Percentiles rank a stretch among this genome's conserved stretches.
These are phyloP conservation scores for Aurantiochytrium sp. DNA, from an alignment of 108 stramenopile species.

Conservation along the genomic window DNA sequence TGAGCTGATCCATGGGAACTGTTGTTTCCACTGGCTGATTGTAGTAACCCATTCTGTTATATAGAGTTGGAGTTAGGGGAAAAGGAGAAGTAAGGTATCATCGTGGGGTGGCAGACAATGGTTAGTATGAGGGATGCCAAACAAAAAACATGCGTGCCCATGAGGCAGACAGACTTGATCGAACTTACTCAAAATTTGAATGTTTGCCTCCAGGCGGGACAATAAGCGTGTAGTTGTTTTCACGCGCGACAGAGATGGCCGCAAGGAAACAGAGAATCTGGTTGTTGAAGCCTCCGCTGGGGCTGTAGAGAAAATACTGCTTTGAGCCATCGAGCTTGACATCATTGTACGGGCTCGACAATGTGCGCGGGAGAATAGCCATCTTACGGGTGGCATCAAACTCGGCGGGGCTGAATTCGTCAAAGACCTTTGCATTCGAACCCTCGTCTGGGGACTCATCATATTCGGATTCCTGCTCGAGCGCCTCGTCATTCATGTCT, in stretches of 20 bases:
- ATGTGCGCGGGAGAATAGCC: neutral
- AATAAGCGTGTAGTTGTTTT: neutral
- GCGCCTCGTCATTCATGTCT: no score
- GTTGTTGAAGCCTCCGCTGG: neutral
- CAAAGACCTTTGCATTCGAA: neutral
- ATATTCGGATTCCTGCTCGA: neutral
- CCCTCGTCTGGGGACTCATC: neutral
- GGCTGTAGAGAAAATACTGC: neutral
- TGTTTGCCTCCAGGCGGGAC: slow-evolving; percentile 4
- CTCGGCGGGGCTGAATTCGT: neutral
- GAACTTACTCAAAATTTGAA: neutral
- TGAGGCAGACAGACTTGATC: no score
- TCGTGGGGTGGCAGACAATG: no score
- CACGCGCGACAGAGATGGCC: neutral
- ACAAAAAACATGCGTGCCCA: no score
- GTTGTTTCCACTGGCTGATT: neutral
- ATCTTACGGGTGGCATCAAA: neutral
- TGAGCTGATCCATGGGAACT: neutral
- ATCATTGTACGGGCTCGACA: neutral
- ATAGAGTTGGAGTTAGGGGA: neutral
- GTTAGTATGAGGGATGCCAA: no score
- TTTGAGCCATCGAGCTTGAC: neutral
- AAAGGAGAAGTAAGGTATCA: neutral
- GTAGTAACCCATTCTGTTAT: neutral
- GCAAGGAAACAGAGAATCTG: neutral